These are phyloP conservation scores for Arabidopsis suecica DNA, from an alignment of 345 rosid genomes.

Conservation along the genomic window DNA sequence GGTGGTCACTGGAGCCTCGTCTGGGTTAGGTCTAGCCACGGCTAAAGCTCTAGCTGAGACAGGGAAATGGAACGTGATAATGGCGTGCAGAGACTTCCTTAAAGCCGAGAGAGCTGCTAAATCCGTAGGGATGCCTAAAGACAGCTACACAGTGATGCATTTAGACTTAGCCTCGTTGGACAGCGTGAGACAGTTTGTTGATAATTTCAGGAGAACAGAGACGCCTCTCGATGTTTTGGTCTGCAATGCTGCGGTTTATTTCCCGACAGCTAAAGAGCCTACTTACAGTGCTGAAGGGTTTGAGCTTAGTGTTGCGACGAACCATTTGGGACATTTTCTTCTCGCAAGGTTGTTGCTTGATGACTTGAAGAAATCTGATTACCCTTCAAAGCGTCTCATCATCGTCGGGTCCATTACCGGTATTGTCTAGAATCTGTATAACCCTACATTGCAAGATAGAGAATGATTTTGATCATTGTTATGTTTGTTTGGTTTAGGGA, in stretches of 20 bases:
- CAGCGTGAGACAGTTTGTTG: slow-evolving; percentile 91
- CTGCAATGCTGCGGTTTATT: slow-evolving; percentile 96
- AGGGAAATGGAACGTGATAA: slow-evolving; percentile 89
- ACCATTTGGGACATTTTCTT: slow-evolving; percentile 95
- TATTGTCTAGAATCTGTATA: slow-evolving; percentile 25
- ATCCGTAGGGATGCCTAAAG: slow-evolving; percentile 68
- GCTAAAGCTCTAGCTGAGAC: slow-evolving; percentile 91
- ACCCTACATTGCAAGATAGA: background rate
- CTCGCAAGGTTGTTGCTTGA: slow-evolving; percentile 85
- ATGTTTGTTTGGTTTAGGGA: slow-evolving; percentile 55
- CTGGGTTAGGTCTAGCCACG: slow-evolving; percentile 89
- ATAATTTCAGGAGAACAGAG: slow-evolving; percentile 66
- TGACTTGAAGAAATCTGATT: slow-evolving; percentile 80
- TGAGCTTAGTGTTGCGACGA: slow-evolving; percentile 94
- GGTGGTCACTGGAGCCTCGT: slow-evolving; percentile 87
- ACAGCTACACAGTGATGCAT: slow-evolving; percentile 87
- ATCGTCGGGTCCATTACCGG: slow-evolving; percentile 98
- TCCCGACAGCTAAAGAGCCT: slow-evolving; percentile 95
- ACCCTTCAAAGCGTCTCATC: slow-evolving; percentile 83
- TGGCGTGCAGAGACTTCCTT: slow-evolving; percentile 86
- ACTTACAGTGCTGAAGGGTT: slow-evolving; percentile 95
- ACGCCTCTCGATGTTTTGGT: slow-evolving; percentile 89
- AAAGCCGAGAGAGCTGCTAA: slow-evolving; percentile 46
- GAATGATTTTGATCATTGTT: slow-evolving; percentile 5
- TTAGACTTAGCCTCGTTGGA: slow-evolving; percentile 90